Evolutionary conservation across 2,329 filamentous ascomycete species (phyloP).

Genomic region (Aureobasidium vineae): DNA sequence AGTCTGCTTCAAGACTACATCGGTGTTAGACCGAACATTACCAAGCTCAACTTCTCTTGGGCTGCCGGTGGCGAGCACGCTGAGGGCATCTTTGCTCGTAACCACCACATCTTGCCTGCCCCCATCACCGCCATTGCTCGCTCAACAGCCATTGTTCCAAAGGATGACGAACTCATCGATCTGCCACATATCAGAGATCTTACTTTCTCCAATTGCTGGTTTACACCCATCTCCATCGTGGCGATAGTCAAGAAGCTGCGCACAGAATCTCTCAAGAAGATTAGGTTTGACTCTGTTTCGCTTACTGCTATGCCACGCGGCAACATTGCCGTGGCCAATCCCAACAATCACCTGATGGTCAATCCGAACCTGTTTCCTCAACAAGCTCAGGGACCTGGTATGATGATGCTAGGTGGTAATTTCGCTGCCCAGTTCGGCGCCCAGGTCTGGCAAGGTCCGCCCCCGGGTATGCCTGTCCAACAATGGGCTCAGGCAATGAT

Average conservation of each 20-base stretch:
- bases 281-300: constrained; percentile 65
- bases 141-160: constrained; percentile 29
- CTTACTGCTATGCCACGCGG: constrained; percentile 50
- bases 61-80: constrained; percentile 66
- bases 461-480: not conserved
- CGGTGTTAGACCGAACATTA: constrained; percentile 53
- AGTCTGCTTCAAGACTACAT: constrained; percentile 48
- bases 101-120: constrained; percentile 61
- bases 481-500: constrained; percentile 20
- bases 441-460: constrained; percentile 20
- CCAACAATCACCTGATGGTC: not conserved
- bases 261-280: constrained; percentile 48
- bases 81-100: constrained; percentile 60
- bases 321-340: not conserved
- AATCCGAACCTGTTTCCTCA: not conserved
- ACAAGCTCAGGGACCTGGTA: not conserved
- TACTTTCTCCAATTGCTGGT: constrained; percentile 68
- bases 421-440: constrained; percentile 11
- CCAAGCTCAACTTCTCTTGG: constrained; percentile 64
- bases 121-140: constrained; percentile 46
- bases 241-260: constrained; percentile 53
- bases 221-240: constrained; percentile 58
- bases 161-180: constrained; percentile 42
- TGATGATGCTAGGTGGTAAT: not conserved
- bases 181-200: constrained; percentile 60